Evolutionary conservation across 2,329 filamentous ascomycete genomes (phyloP).

Genomic region (Zasmidium angulare): DNA sequence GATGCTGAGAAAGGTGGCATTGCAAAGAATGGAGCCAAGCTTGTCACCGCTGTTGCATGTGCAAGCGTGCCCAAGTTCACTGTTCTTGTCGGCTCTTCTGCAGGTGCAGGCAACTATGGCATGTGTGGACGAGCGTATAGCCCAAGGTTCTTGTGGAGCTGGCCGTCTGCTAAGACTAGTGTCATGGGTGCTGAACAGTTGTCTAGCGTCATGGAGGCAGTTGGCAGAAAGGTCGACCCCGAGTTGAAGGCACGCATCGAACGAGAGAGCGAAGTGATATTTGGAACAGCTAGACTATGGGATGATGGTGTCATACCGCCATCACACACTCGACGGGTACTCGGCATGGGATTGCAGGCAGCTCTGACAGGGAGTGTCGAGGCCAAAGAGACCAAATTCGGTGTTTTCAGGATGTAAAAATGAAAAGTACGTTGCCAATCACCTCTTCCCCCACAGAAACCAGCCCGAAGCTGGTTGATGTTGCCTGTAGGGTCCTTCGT

Average conservation of each 20-base stretch:
- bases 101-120: conserved; percentile 94
- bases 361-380: conserved; percentile 39
- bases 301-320: conserved; percentile 57
- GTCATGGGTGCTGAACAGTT: conserved; percentile 97
- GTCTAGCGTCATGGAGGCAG: conserved; percentile 88
- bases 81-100: conserved; percentile 88
- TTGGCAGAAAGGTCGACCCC: conserved; percentile 79
- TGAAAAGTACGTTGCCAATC: background rate
- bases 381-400: conserved; percentile 38
- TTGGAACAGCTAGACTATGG: conserved; percentile 87
- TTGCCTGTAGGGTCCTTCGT: no score
- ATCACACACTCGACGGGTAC: conserved; percentile 48
- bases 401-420: conserved; percentile 41
- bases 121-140: conserved; percentile 95
- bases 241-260: conserved; percentile 83
- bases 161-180: conserved; percentile 93
- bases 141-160: conserved; percentile 92
- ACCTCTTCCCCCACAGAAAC: no score
- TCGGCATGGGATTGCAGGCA: conserved; percentile 50
- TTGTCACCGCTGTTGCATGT: conserved; percentile 92
- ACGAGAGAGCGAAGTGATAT: conserved; percentile 82
- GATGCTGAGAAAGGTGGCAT: conserved; percentile 93
- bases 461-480: no score
- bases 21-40: conserved; percentile 95
- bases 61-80: conserved; percentile 96